Conservation (phyloP, 1,139 yeast genomes). For the Suhomyces atakaporum region DNA sequence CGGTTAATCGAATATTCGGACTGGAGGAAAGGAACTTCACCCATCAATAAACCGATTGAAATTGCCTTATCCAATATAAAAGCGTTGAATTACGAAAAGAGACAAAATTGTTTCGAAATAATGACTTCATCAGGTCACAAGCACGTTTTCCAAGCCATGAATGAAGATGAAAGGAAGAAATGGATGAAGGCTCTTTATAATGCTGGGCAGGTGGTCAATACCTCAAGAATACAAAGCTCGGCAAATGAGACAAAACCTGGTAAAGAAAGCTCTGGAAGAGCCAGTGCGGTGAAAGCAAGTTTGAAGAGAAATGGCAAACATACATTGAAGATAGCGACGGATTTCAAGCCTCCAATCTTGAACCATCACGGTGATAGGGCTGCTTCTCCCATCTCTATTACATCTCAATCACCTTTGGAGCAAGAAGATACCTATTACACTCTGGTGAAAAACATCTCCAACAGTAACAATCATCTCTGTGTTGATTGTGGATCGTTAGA, state of each 20-base stretch:
- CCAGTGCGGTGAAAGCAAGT: constrained; percentile 2
- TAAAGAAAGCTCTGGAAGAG: constrained; percentile 1
- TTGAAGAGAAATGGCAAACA: constrained; percentile 6
- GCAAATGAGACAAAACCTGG: constrained; percentile 1
- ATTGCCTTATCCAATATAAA: constrained; percentile 71
- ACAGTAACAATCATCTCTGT: constrained; percentile 64
- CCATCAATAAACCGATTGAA: constrained; percentile 71
- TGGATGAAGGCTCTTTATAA: constrained; percentile 67
- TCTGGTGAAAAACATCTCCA: constrained; percentile 46
- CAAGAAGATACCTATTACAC: constrained; percentile 35
- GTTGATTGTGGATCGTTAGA: constrained; percentile 74
- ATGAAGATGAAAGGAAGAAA: constrained; percentile 63
- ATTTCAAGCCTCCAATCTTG: constrained; percentile 11
- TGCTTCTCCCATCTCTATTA: constrained; percentile 39
- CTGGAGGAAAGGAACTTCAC: constrained; percentile 73
- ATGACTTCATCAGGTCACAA: constrained; percentile 69
- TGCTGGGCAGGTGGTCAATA: constrained; percentile 48
- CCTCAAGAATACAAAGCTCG: constrained; percentile 23
- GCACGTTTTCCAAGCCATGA: constrained; percentile 76
- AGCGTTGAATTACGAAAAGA: constrained; percentile 47
- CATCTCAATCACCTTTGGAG: constrained; percentile 25
- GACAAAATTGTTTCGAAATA: constrained; percentile 71
- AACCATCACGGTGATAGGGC: constrained; percentile 16
- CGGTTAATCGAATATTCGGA: constrained; percentile 71
- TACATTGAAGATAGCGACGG: constrained; percentile 5